Percentiles rank a stretch among this genome's conserved stretches.
Evolutionary conservation across 2,329 filamentous ascomycete species (phyloP).

Genomic region (Trichothecium sympodiale): DNA sequence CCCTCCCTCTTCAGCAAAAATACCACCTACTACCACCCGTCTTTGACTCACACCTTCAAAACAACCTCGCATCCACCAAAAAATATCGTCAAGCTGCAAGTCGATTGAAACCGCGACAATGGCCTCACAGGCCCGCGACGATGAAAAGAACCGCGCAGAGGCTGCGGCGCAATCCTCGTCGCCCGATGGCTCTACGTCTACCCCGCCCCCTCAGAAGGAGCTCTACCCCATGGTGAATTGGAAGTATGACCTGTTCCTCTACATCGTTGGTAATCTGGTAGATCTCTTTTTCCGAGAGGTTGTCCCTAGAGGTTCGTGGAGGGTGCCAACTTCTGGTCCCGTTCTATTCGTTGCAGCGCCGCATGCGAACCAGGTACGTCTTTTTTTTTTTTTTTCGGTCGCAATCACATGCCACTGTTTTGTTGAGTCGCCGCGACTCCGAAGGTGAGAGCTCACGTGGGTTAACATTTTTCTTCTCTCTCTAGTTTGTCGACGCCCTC

Average conservation of each 20-base stretch:
- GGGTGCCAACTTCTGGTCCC: conserved; percentile 77
- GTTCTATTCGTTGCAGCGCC: conserved; percentile 94
- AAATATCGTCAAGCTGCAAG: too few relatives aligned
- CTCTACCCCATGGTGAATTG: conserved; percentile 59
- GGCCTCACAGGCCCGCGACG: conserved; percentile 1
- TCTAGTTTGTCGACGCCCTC: conserved; percentile 85
- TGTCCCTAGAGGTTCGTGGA: conserved; percentile 89
- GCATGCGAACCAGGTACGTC: conserved; percentile 80
- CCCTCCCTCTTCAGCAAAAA: too few relatives aligned
- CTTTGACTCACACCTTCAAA: too few relatives aligned
- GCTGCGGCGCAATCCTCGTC: background rate
- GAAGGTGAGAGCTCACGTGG: conserved; percentile 1
- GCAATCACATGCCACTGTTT: conserved; percentile 3
- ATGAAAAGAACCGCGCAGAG: background rate
- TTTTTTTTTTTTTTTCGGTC: background rate
- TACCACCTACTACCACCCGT: too few relatives aligned
- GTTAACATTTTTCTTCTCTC: background rate
- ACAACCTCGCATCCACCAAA: too few relatives aligned
- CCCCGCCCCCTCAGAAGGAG: conserved; percentile 31
- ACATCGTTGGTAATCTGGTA: conserved; percentile 69
- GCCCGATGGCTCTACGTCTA: background rate
- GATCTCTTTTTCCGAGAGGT: conserved; percentile 98
- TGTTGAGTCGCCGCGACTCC: too few relatives aligned
- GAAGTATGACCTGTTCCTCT: conserved; percentile 70
- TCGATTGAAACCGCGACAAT: background rate